Conservation (phyloP, 176 grass and related monocot species). For the Musa schizocarpa region DNA sequence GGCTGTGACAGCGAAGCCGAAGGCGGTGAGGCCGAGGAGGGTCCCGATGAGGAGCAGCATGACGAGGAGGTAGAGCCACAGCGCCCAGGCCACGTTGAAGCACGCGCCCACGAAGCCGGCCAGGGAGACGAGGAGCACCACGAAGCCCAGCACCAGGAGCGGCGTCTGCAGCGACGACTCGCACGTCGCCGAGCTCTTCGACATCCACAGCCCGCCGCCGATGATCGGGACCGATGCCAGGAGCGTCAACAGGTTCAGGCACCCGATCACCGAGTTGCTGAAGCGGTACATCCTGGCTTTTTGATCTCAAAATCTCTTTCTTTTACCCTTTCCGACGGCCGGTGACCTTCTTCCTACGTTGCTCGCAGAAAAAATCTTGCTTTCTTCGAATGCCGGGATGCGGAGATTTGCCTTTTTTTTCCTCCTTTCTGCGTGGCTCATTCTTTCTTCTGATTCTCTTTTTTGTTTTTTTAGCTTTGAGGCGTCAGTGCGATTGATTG, state of each 20-base stretch:
- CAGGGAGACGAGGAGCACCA: conserved; percentile 63
- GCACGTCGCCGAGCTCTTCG: conserved; percentile 57
- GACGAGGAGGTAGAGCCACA: conserved; percentile 77
- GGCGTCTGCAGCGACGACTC: conserved; percentile 81
- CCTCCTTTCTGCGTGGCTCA: not conserved
- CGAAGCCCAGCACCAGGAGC: conserved; percentile 61
- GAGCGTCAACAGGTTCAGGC: conserved; percentile 73
- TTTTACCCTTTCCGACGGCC: not conserved
- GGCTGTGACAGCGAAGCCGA: conserved; percentile 70
- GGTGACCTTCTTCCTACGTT: not conserved
- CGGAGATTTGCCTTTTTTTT: not conserved
- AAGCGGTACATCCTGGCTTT: conserved; percentile 30
- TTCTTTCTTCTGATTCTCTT: not conserved
- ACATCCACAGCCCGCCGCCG: conserved; percentile 67
- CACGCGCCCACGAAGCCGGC: conserved; percentile 87
- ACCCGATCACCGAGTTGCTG: conserved; percentile 75
- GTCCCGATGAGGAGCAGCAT: conserved; percentile 55
- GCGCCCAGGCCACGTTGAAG: conserved; percentile 79
- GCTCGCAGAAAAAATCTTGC: not conserved
- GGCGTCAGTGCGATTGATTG: not conserved
- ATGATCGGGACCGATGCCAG: conserved; percentile 84
- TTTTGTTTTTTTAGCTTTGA: not conserved
- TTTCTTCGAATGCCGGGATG: not conserved
- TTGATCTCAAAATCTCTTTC: not conserved
- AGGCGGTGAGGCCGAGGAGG: conserved; percentile 58